These are phyloP conservation scores for Candida xiaguanensis DNA, from an alignment of 805 yeast species.

Conservation along the genomic window DNA sequence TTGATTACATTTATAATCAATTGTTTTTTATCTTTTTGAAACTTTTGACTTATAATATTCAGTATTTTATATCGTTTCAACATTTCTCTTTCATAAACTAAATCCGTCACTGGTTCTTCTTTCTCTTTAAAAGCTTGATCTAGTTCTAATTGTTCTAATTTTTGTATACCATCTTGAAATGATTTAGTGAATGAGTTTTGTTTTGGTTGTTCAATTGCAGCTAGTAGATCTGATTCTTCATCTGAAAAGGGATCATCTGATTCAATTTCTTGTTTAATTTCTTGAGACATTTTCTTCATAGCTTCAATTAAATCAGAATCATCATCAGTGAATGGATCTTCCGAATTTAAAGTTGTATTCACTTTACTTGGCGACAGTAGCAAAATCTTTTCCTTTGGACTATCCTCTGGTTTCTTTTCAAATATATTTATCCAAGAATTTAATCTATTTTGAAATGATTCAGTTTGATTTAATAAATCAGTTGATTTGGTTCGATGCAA, in stretches of 20 bases:
- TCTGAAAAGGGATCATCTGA: conserved; percentile 18
- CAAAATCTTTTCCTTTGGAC: neutral
- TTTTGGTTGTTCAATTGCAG: neutral
- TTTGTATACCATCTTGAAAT: conserved; percentile 12
- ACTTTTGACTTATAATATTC: conserved; percentile 19
- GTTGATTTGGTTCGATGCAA: conserved; percentile 36
- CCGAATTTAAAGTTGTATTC: conserved; percentile 10
- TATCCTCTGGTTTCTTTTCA: conserved; percentile 7
- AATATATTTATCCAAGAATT: conserved; percentile 31
- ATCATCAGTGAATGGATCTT: conserved; percentile 30
- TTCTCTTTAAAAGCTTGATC: conserved; percentile 4
- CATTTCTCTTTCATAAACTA: conserved; percentile 32
- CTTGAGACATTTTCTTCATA: neutral
- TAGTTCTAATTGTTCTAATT: conserved; percentile 11
- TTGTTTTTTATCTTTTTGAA: conserved; percentile 31
- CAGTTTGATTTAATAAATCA: conserved; percentile 17
- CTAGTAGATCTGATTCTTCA: conserved; percentile 14
- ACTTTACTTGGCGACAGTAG: conserved; percentile 3
- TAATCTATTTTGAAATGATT: conserved; percentile 12
- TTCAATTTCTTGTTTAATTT: neutral
- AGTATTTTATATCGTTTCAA: conserved; percentile 48
- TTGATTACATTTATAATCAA: conserved; percentile 52
- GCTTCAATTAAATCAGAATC: conserved; percentile 18
- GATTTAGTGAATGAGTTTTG: conserved; percentile 8
- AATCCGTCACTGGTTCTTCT: conserved; percentile 3